Evolutionary conservation across 2,329 filamentous ascomycete genomes (phyloP).

Genomic region (Allantophomopsis lycopodina): DNA sequence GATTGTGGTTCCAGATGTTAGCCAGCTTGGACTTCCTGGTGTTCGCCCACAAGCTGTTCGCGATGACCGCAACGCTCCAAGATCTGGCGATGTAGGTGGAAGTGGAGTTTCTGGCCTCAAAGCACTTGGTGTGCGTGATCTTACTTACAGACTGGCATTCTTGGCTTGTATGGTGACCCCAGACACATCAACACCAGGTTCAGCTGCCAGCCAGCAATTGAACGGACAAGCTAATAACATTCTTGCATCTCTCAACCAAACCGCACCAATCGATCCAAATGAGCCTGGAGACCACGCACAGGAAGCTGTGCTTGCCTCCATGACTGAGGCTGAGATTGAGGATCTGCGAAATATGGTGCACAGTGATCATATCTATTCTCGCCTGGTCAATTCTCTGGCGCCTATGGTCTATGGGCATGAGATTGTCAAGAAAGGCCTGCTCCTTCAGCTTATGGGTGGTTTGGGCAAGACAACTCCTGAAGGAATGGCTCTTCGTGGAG

Average conservation of each 20-base stretch:
- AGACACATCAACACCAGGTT: constrained; percentile 69
- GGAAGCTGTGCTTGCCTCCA: constrained; percentile 71
- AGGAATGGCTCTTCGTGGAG: constrained; percentile 88
- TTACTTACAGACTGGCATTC: constrained; percentile 95
- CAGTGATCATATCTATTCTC: constrained; percentile 86
- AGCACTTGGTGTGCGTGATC: constrained; percentile 81
- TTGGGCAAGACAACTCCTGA: constrained; percentile 85
- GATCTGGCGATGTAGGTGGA: constrained; percentile 70
- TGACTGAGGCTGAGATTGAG: constrained; percentile 78
- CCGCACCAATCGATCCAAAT: constrained; percentile 49
- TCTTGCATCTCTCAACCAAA: constrained; percentile 68
- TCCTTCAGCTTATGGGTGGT: constrained; percentile 92
- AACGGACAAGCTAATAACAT: constrained; percentile 72
- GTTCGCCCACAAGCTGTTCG: constrained; percentile 70
- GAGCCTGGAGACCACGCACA: constrained; percentile 76
- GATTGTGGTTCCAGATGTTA: constrained; percentile 94
- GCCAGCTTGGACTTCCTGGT: constrained; percentile 83
- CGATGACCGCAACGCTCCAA: constrained; percentile 60
- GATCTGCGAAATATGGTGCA: constrained; percentile 91
- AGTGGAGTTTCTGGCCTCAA: constrained; percentile 81
- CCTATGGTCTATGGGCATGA: constrained; percentile 97
- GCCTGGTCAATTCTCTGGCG: constrained; percentile 84
- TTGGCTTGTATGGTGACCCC: constrained; percentile 91
- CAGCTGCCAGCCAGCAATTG: constrained; percentile 52
- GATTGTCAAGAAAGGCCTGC: constrained; percentile 91